Percentiles rank a stretch among this genome's conserved stretches.
phyloP scores from a whole-genome alignment of 2,329 filamentous ascomycete species.

The Rhytidhysteron rufulum region DNA sequence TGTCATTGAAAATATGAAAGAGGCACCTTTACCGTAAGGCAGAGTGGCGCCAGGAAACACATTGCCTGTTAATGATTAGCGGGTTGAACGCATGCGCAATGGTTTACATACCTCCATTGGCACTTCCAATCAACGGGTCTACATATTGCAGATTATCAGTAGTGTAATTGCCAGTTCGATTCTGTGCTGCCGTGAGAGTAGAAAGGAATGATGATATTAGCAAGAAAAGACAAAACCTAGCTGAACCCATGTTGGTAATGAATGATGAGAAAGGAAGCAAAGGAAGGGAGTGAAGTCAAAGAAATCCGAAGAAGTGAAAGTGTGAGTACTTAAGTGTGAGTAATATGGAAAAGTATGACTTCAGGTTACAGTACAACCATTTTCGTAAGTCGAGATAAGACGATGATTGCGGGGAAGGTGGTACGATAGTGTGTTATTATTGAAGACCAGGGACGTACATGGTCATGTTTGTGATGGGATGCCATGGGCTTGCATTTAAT shows the following conservation, averaged over 20 bases:
- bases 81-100: not conserved
- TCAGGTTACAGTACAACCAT: not conserved
- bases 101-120: slow-evolving; percentile 29
- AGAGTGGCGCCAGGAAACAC: slow-evolving; percentile 42
- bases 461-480: not conserved
- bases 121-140: slow-evolving; percentile 40
- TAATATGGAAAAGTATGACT: not conserved
- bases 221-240: not conserved
- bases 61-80: slow-evolving; percentile 26
- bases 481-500: not conserved
- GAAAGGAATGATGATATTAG: slow-evolving; percentile 7
- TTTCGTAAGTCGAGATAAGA: not conserved
- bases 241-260: not conserved
- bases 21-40: slow-evolving; percentile 35
- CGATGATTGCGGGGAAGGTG: not conserved
- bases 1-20: slow-evolving; percentile 2
- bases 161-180: slow-evolving; percentile 8
- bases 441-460: not conserved
- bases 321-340: not conserved
- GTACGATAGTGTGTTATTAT: not conserved
- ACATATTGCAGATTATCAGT: slow-evolving; percentile 29
- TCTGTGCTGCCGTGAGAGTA: slow-evolving; percentile 8
- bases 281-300: not conserved
- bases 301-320: not conserved
- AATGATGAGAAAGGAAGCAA: no score